Evolutionary conservation across 495 filamentous ascomycete genomes (phyloP), one percentile per base, ranked within the genome.

Genomic region (Podospora australis): DNA sequence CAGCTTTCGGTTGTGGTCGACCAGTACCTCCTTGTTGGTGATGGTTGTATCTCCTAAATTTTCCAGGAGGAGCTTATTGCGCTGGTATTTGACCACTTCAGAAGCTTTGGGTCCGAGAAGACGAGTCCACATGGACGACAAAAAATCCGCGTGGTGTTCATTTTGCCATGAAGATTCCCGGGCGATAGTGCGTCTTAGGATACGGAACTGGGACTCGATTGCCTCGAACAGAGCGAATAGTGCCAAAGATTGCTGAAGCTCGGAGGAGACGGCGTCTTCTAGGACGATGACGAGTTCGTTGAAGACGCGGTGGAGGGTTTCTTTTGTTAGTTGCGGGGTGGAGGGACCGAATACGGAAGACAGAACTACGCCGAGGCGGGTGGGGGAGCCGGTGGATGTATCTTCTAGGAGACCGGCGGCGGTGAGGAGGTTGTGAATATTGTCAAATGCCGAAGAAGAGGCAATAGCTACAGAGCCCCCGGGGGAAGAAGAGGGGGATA

Each of bases 151-250:
- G 59, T 95, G 86, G 11, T 80, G 75, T 4, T 81, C 78, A 52
- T 94, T 87, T 54, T 95, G 88, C 23, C 78, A 72, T 52, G 86
- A 84, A 16, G 79, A 77, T 58, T 96, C 90, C 60, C 87, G 86
- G 29, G 85, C 79, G 7, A 95, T 88, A n/a, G 83, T 84, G 38
- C 90, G 83, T 34, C 87, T 86, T 0, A 95, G 73, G 59, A 92
- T 95, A 35, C 86, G 72, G 70, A 96, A 95, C 57, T 94, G 87
- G 29, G 79, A 77, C 65, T 96, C 90, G 54, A 95, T 88, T 44
- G 81, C 77, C 52, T 94, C 88, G 65, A 95, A 96, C 8, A 95
- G 79, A 7, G 74, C 73, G 59, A 95, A 91, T 2, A 96, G 78
- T 0, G 79, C 74, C 3, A 85, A 78, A 20, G 81, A 83, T 61